Conservation (phyloP, 129 eudicot species). For the Apium graveolens region DNA sequence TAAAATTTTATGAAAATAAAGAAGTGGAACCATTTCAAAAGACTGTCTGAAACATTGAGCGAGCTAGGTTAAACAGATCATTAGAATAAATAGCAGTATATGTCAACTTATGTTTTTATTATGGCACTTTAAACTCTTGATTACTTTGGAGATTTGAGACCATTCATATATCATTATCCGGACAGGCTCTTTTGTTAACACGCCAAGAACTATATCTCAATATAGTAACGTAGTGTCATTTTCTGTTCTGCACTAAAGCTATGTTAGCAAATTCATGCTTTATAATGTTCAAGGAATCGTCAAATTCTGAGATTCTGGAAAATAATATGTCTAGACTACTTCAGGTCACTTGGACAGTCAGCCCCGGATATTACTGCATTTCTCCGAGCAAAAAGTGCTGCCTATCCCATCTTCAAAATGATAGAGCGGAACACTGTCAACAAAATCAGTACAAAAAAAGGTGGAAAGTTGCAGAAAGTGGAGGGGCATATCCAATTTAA, state of each 20-base stretch:
- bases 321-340: neutral
- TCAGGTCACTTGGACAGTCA: conserved; percentile 94
- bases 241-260: neutral
- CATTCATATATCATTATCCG: neutral
- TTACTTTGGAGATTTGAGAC: neutral
- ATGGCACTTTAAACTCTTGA: neutral
- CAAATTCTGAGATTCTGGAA: neutral
- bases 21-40: neutral
- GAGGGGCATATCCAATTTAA: conserved; percentile 81
- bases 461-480: conserved; percentile 43
- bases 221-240: neutral
- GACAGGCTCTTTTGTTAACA: neutral
- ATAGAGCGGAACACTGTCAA: conserved; percentile 60
- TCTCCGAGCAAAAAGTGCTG: conserved; percentile 82
- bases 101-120: neutral
- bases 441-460: conserved; percentile 44
- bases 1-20: neutral
- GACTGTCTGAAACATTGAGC: neutral
- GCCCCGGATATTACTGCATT: conserved; percentile 97
- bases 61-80: neutral
- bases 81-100: neutral
- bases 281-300: neutral
- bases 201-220: neutral
- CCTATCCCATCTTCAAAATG: conserved; percentile 90
- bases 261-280: neutral